These are phyloP conservation scores for Russula sp. DNA, from an alignment of 768 basidiomycete species.

Conservation along the genomic window DNA sequence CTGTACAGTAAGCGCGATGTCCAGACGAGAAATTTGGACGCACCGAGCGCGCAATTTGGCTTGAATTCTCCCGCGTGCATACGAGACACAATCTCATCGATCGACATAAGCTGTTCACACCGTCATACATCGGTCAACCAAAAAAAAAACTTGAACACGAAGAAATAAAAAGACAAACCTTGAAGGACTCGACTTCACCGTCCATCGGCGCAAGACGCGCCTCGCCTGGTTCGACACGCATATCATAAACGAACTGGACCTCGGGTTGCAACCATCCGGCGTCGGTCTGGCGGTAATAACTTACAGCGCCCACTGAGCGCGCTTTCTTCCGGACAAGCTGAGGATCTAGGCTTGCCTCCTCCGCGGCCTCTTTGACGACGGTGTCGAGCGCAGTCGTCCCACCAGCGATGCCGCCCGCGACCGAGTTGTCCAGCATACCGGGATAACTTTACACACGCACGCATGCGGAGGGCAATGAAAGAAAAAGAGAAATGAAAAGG, in stretches of 20 bases:
- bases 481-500: not conserved
- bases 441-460: constrained; percentile 57
- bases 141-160: not conserved
- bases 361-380: constrained; percentile 87
- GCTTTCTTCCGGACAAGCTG: constrained; percentile 58
- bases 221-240: constrained; percentile 57
- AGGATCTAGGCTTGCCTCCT: constrained; percentile 83
- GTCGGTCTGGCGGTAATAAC: constrained; percentile 73
- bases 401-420: constrained; percentile 87
- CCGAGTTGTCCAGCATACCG: constrained; percentile 83
- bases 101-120: constrained; percentile 54
- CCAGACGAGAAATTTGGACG: constrained; percentile 32
- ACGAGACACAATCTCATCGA: constrained; percentile 58
- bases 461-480: not conserved
- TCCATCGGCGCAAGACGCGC: constrained; percentile 75
- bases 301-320: constrained; percentile 63
- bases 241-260: constrained; percentile 85
- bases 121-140: not conserved
- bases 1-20: not conserved
- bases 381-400: constrained; percentile 70
- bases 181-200: constrained; percentile 92
- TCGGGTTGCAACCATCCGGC: constrained; percentile 86
- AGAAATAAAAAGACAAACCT: constrained; percentile 47
- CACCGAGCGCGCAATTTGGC: constrained; percentile 85
- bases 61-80: constrained; percentile 81